These are phyloP conservation scores for Arachis monticola DNA, from an alignment of 331 rosid species.

Conservation along the genomic window DNA sequence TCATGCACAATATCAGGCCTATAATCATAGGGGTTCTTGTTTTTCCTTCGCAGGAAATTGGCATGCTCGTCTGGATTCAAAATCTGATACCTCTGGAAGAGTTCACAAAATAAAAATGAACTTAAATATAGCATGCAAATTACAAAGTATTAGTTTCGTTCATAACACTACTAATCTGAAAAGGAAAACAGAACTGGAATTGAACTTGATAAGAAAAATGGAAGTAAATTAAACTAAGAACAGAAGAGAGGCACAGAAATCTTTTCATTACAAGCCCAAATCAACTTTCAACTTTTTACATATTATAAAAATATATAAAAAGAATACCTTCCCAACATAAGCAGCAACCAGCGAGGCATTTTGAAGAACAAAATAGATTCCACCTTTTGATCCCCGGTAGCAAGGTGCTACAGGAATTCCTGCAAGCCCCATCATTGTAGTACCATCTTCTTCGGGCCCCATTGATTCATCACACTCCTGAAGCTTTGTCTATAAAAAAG, in stretches of 20 bases:
- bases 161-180: background rate
- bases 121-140: background rate
- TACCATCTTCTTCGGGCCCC: background rate
- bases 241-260: background rate
- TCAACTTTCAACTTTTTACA: background rate
- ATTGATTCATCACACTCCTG: too few relatives aligned
- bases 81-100: slow-evolving; percentile 35
- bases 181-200: too few relatives aligned
- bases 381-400: background rate
- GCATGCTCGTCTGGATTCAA: slow-evolving; percentile 39
- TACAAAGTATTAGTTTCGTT: background rate
- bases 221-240: too few relatives aligned
- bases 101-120: too few relatives aligned
- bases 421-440: background rate
- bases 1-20: slow-evolving; percentile 41
- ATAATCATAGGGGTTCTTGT: slow-evolving; percentile 30
- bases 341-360: too few relatives aligned
- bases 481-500: too few relatives aligned
- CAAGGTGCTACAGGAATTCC: slow-evolving; percentile 21
- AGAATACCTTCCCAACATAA: too few relatives aligned
- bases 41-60: slow-evolving; percentile 21
- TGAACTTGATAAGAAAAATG: background rate
- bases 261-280: background rate
- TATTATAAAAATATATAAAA: too few relatives aligned
- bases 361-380: slow-evolving; percentile 38